Evolutionary conservation across 129 eudicot genomes (phyloP), one percentile per base, ranked within the genome.

Genomic region (Helianthus annuus): DNA sequence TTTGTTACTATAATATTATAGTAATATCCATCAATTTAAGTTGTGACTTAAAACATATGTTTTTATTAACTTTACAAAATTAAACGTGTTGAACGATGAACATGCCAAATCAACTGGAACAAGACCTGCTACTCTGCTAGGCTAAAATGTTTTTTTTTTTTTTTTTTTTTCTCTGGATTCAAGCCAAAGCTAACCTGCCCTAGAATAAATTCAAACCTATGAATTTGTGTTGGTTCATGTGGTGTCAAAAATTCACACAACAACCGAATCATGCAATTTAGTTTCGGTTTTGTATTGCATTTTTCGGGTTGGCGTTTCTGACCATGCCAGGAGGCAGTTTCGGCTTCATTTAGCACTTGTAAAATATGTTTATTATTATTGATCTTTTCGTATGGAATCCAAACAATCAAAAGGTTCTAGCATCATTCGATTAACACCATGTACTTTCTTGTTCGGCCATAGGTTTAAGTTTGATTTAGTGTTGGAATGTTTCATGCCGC

Each of bases 271-370:
- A 58, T 27, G 40, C 40, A 58, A 27, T 58, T 27, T 11, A 27
- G 64, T 58, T 27, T 58, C 27, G 64, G 64, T 58, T 58, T 58
- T 11, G 64, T 58, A 27, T 27, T 58, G 40, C 40, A 10, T 58
- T 22, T 58, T 58, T n/a, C 64, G 27, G 64, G 64, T 58, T 58
- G 40, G 40, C 40, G 64, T 58, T 58, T 58, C n/a, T 58, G 39
- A 27, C 27, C 64, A 58, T 58, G 10, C 40, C 64, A 27, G 40
- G 40, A 27, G 64, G 64, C 64, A 58, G 64, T 58, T 27, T 58
- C 16, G 1, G 64, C 40, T 58, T 55, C 32, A 19, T 58, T 12
- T 11, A 58, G 12, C 64, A 58, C 9, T 24, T 58, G 64, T 58
- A 11, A 10, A 24, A 27, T 58, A 58, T 58, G 64, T 27, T 58